Conservation (phyloP, 139 green algal genomes). For the Ettlia oleoabundans region DNA sequence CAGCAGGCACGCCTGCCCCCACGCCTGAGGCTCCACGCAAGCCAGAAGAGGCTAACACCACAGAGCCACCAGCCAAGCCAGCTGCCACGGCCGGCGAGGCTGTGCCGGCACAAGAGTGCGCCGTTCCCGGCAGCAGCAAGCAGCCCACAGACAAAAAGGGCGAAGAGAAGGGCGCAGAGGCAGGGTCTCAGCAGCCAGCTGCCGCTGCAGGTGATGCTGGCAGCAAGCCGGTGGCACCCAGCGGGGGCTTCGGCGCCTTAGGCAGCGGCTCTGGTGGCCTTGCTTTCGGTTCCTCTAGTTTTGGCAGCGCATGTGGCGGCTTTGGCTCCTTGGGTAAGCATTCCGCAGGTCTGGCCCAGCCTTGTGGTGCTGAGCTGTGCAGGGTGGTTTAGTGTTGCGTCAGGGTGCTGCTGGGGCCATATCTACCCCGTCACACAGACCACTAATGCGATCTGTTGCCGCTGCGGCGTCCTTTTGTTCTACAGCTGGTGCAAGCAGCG, state of each 20-base stretch:
- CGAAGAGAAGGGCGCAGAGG: background rate
- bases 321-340: constrained; percentile 35
- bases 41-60: background rate
- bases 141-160: constrained; percentile 15
- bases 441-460: too few relatives aligned
- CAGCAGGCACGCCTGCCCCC: constrained; percentile 2
- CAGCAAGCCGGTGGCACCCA: background rate
- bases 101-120: background rate
- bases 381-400: too few relatives aligned
- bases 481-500: constrained; percentile 10
- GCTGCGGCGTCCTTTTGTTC: background rate
- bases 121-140: background rate
- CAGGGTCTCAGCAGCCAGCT: constrained; percentile 3
- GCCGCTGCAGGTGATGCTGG: background rate
- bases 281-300: background rate
- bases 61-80: background rate
- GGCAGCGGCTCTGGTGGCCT: background rate
- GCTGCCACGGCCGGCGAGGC: background rate
- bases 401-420: too few relatives aligned
- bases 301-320: constrained; percentile 20
- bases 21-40: background rate
- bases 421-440: too few relatives aligned
- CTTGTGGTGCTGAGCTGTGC: too few relatives aligned
- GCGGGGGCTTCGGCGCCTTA: constrained; percentile 32
- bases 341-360: too few relatives aligned